A percentile compares a stretch with the other conserved stretches of the same genome.
These are phyloP conservation scores for Aspergillus nomiae DNA, from an alignment of 2,329 filamentous ascomycete species.

Conservation along the genomic window DNA sequence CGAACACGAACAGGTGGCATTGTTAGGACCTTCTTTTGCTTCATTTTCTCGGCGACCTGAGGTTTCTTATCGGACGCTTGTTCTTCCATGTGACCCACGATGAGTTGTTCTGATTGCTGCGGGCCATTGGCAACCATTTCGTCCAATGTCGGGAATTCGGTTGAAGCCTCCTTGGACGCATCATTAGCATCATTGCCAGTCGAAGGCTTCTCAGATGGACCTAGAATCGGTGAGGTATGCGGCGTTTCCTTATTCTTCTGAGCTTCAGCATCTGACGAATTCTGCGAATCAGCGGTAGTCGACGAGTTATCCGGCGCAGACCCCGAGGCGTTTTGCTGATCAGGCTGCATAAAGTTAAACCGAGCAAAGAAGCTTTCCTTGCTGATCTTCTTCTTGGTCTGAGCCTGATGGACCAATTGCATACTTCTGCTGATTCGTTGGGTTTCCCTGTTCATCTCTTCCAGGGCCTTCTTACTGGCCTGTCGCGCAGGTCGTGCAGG, in stretches of 20 bases:
- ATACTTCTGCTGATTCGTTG: conserved; percentile 87
- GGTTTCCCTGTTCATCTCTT: conserved; percentile 94
- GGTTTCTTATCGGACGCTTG: conserved; percentile 22
- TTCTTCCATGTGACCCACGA: conserved; percentile 10
- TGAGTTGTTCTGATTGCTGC: conserved; percentile 15
- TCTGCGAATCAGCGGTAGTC: conserved; percentile 54
- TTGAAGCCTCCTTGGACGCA: conserved; percentile 16
- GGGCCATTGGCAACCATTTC: conserved; percentile 34
- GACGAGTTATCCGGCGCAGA: conserved; percentile 34
- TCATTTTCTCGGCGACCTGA: conserved; percentile 28
- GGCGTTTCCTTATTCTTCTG: conserved; percentile 61
- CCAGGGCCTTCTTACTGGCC: conserved; percentile 89
- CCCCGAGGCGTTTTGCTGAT: conserved; percentile 23
- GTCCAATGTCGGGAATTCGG: conserved; percentile 45
- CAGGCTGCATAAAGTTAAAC: conserved; percentile 70
- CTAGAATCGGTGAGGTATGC: conserved; percentile 65
- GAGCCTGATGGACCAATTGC: conserved; percentile 86
- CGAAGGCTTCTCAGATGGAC: conserved; percentile 21
- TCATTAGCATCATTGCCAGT: not conserved
- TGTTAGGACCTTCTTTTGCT: conserved; percentile 29
- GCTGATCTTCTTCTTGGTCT: conserved; percentile 87
- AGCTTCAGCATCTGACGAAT: conserved; percentile 47
- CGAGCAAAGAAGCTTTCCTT: conserved; percentile 79
- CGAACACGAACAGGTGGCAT: conserved; percentile 43
- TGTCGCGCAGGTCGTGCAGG: conserved; percentile 70